Base-by-base conservation (phyloP, 306 rosid species). In the Vigna mungo region DNA sequence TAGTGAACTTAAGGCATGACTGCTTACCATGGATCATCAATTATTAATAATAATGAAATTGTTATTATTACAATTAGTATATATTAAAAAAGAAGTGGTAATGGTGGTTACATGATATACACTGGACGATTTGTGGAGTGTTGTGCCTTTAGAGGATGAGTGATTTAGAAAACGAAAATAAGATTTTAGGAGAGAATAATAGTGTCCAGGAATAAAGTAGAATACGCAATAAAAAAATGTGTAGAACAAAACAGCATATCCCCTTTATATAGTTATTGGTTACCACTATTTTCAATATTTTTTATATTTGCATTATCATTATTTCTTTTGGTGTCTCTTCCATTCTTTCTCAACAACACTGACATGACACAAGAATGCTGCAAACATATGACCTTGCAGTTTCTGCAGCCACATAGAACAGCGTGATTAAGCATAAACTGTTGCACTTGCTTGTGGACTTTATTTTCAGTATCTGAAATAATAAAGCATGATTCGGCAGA, bases 371-470 rank as follows among this genome's bases (percentile, higher is more conserved):
- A 25, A 25, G 34, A 37, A 65, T 51, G 56, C 43, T 21, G 25
- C 6, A 9, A 51, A 30, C 43, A 27, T 41, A 32, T 12, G 15
- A 65, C 74, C 66, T 66, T 27, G 30, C 49, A 60, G 55, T 73
- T 34, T 80, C 47, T 2, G 11, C 56, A 68, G 46, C 39, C 52
- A 18, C 46, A 27, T 27, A 2, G 1, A 54, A 27, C 54, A 53
- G 53, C 46, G 18, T 48, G 53, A 34, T n/a, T 10, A 56, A 34
- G 51, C 30, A 80, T 47, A 58, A 62, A 74, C 65, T 21, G 67
- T 9, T 23, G 53, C 55, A 78, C 51, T 69, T 71, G 80, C 75
- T 47, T n/a, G n/a, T n/a, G n/a, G n/a, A n/a, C n/a, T n/a, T n/a
- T n/a, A n/a, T n/a, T n/a, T n/a, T n/a, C n/a, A n/a, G n/a, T n/a